These are phyloP conservation scores for Persicaria maculosa DNA, from an alignment of 148 eudicot species.

Conservation along the genomic window DNA sequence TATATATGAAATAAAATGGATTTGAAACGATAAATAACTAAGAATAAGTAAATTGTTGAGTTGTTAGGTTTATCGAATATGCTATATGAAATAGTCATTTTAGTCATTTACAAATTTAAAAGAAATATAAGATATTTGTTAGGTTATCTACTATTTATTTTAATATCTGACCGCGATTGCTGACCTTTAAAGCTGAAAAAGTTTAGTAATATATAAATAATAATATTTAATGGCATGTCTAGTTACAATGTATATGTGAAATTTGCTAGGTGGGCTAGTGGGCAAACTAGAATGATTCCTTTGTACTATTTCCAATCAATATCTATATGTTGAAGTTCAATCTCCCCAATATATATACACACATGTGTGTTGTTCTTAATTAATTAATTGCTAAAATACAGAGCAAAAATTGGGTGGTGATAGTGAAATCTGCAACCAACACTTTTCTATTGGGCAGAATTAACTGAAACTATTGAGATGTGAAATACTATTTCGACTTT, in stretches of 20 bases:
- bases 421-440: no score
- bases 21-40: not conserved
- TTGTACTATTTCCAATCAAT: not conserved
- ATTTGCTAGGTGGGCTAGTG: not conserved
- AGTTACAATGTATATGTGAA: not conserved
- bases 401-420: not conserved
- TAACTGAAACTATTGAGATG: no score
- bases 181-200: not conserved
- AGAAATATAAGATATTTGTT: not conserved
- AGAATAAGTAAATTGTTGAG: not conserved
- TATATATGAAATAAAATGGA: not conserved
- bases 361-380: not conserved
- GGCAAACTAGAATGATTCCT: not conserved
- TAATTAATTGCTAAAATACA: not conserved
- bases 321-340: not conserved
- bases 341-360: not conserved
- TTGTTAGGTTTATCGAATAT: not conserved
- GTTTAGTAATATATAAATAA: not conserved
- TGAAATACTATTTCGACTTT: no score
- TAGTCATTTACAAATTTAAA: not conserved
- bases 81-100: not conserved
- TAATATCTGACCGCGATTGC: not conserved
- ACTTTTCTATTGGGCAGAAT: no score
- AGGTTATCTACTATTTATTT: not conserved
- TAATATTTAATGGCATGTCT: not conserved